phyloP scores from a whole-genome alignment of 2,329 filamentous ascomycete species.

The Aureobasidium lini region DNA sequence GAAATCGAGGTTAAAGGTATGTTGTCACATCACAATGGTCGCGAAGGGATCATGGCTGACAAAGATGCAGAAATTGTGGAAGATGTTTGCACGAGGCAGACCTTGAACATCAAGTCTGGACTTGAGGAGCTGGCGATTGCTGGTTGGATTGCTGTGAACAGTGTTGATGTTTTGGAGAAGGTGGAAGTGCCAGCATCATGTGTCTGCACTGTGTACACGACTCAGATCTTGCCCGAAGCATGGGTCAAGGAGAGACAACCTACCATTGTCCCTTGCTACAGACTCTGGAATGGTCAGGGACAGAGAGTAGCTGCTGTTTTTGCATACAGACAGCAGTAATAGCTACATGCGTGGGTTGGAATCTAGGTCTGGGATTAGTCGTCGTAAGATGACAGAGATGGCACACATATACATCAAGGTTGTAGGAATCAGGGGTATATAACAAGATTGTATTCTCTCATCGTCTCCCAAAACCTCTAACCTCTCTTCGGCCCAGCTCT shows the following conservation, averaged over 20 bases:
- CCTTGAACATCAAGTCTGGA: not conserved
- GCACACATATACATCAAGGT: too few relatives aligned
- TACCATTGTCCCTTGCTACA: constrained; percentile 10
- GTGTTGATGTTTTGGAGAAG: not conserved
- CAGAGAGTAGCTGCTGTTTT: not conserved
- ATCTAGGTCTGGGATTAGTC: too few relatives aligned
- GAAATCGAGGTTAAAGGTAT: not conserved
- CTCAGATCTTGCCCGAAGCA: not conserved
- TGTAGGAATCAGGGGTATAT: not conserved
- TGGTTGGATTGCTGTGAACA: not conserved
- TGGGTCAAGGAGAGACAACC: constrained; percentile 1
- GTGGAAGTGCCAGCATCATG: not conserved
- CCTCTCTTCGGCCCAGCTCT: not conserved
- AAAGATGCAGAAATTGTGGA: not conserved
- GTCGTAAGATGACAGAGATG: too few relatives aligned
- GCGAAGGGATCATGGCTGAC: not conserved
- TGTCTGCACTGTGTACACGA: constrained; percentile 9
- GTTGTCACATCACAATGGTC: not conserved
- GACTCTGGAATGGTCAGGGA: not conserved
- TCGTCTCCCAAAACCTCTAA: not conserved
- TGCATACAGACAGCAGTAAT: constrained; percentile 1
- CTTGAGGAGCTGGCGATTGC: not conserved
- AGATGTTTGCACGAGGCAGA: not conserved
- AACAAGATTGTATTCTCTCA: not conserved
- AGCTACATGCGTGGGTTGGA: too few relatives aligned